These are phyloP conservation scores for Meyerozyma sp. DNA, from an alignment of 1,139 yeast genomes.

Conservation along the genomic window DNA sequence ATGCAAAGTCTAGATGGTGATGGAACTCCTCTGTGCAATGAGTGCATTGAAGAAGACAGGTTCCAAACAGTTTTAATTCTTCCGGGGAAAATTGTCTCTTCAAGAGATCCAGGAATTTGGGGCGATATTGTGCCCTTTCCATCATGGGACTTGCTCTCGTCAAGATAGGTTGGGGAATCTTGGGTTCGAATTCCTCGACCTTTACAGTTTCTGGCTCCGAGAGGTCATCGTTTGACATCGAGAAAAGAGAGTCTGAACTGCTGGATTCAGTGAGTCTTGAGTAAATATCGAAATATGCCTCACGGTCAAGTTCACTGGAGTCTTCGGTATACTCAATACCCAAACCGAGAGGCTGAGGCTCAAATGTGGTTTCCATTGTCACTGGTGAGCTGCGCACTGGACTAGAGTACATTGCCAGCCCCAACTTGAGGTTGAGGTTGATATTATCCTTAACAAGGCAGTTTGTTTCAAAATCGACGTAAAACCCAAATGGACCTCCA, in stretches of 20 bases:
- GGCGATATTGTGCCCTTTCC: background rate
- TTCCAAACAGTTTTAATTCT: background rate
- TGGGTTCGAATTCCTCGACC: background rate
- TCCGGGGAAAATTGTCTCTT: background rate
- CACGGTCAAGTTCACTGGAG: too few species aligned
- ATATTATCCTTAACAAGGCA: background rate
- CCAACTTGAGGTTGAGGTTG: slow-evolving; percentile 1
- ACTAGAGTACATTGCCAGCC: background rate
- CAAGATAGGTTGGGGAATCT: background rate
- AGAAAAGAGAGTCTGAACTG: background rate
- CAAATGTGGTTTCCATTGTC: background rate
- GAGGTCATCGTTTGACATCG: background rate
- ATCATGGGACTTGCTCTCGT: background rate
- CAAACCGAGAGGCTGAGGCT: background rate
- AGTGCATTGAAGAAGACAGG: background rate
- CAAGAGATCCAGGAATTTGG: background rate
- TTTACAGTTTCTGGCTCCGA: background rate
- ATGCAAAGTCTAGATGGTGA: background rate
- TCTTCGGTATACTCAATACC: background rate
- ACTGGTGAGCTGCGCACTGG: background rate
- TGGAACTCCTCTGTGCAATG: background rate
- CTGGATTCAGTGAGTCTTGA: background rate
- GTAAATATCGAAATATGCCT: background rate
- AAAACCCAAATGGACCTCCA: slow-evolving; percentile 1
- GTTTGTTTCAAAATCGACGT: background rate